A percentile compares a stretch with the other conserved stretches of the same genome.
Evolutionary conservation across 2,329 filamentous ascomycete species (phyloP).

Genomic region (Periconia sp.): DNA sequence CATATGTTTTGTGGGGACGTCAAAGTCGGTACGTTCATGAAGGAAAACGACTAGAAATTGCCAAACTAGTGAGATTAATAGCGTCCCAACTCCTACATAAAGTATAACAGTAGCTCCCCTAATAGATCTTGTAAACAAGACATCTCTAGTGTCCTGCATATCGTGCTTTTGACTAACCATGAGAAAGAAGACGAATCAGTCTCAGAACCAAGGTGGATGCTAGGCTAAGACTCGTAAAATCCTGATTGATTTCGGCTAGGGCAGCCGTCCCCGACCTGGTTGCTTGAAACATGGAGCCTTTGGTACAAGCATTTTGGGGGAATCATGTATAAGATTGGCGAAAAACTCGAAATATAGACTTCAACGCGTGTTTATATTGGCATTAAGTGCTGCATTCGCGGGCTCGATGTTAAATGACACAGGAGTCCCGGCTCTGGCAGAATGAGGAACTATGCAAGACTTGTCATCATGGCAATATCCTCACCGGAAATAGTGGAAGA

Average conservation of each 20-base stretch:
- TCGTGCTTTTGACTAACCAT: background rate
- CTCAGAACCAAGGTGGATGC: background rate
- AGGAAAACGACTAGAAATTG: slow-evolving; percentile 15
- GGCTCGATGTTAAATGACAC: slow-evolving; percentile 7
- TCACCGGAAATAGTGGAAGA: slow-evolving; percentile 6
- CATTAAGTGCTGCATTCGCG: slow-evolving; percentile 7
- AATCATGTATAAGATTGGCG: slow-evolving; percentile 11
- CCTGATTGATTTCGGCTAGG: background rate
- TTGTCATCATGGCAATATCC: slow-evolving; percentile 9
- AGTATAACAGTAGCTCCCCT: slow-evolving; percentile 17
- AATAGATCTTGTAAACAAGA: slow-evolving; percentile 10
- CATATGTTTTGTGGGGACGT: slow-evolving; percentile 6
- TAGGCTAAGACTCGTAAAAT: background rate
- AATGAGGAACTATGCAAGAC: background rate
- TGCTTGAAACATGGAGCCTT: slow-evolving; percentile 4
- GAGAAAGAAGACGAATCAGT: background rate
- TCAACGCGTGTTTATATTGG: slow-evolving; percentile 1
- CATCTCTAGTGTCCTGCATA: background rate
- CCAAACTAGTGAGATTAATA: slow-evolving; percentile 9
- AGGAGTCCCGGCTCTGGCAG: background rate
- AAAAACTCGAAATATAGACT: background rate
- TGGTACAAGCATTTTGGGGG: slow-evolving; percentile 9
- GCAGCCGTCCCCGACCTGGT: slow-evolving; percentile 4
- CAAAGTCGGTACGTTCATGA: slow-evolving; percentile 9
- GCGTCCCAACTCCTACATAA: slow-evolving; percentile 9